Conservation (phyloP, 1,284 basidiomycete genomes). For the Boletus semigastroideus region DNA sequence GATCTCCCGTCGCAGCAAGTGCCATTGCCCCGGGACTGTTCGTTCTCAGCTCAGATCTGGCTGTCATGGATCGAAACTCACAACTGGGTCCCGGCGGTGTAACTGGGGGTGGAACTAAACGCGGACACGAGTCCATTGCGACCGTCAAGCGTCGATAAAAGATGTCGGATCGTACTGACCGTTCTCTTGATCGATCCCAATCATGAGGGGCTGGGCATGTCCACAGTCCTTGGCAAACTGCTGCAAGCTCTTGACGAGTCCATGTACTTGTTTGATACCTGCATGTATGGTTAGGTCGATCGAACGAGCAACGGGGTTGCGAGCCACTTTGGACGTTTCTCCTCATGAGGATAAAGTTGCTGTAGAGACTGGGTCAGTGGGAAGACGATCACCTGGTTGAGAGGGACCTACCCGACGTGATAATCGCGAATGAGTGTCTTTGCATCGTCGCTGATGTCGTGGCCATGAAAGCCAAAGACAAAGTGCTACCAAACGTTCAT, state of each 20-base stretch:
- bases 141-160: neutral
- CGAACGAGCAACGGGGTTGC: neutral
- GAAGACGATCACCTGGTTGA: neutral
- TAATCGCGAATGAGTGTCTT: constrained; percentile 59
- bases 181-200: constrained; percentile 73
- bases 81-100: constrained; percentile 63
- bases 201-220: constrained; percentile 55
- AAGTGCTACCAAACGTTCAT: constrained; percentile 51
- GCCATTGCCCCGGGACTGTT: constrained; percentile 72
- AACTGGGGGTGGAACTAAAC: constrained; percentile 45
- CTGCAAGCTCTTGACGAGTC: constrained; percentile 51
- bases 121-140: constrained; percentile 60
- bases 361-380: constrained; percentile 19
- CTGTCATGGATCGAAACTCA: constrained; percentile 25
- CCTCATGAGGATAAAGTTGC: constrained; percentile 66
- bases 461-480: constrained; percentile 66
- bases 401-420: constrained; percentile 48
- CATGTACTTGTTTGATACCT: constrained; percentile 54
- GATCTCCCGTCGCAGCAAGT: constrained; percentile 53
- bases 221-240: constrained; percentile 54
- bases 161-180: constrained; percentile 36
- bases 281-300: neutral
- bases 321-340: constrained; percentile 55
- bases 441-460: constrained; percentile 51
- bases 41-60: neutral